Base-by-base conservation (phyloP, 202 grass and related monocot species). In the Eragrostis tef region DNA sequence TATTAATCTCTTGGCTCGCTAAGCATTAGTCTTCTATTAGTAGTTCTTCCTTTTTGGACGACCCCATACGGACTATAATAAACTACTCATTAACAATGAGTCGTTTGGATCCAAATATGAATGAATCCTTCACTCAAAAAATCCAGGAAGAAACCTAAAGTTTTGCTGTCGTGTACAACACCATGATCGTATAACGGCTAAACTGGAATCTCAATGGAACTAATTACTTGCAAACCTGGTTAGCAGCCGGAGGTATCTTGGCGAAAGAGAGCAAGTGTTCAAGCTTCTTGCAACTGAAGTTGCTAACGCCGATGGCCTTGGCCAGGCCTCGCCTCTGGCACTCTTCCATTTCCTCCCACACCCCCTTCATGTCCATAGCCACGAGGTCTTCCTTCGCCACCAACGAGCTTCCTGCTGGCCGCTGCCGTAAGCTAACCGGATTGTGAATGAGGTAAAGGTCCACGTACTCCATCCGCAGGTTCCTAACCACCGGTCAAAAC, bases 311-410 rank as follows among this genome's bases (percentile, higher is more conserved):
- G 2, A 90, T 86, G 14, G 69, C 75, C 19, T 27, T 80, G 0
- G 84, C 76, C 0, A 88, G 79, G 7, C 91, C 88, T 7, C 29
- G 21, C 2, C 31, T 7, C 3, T 83, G 26, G 64, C 87, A 88
- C 78, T 86, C 85, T 67, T 93, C 88, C 91, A 93, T 88, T 2
- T 49, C 87, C 22, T 63, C 49, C 87, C 90, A 93, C 13, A 89
- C 78, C 0, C 59, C 77, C 20, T 67, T 61, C 77, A 83, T 83
- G 73, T 87, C 77, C 9, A 93, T 34, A 11, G 29, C 46, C 58
- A 60, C 19, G 47, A 58, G 3, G 3, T 66, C 84, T 0, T 66
- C 61, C 54, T 75, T 79, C 3, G 54, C 3, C 2, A 82, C 2
- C 41, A 56, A 10, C 73, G 73, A 0, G 45, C 0, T 0, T n/a